Percentiles rank a stretch among this genome's conserved stretches.
Conservation (phyloP, 2,329 filamentous ascomycete genomes). For the Rasamsonia emersonii region DNA sequence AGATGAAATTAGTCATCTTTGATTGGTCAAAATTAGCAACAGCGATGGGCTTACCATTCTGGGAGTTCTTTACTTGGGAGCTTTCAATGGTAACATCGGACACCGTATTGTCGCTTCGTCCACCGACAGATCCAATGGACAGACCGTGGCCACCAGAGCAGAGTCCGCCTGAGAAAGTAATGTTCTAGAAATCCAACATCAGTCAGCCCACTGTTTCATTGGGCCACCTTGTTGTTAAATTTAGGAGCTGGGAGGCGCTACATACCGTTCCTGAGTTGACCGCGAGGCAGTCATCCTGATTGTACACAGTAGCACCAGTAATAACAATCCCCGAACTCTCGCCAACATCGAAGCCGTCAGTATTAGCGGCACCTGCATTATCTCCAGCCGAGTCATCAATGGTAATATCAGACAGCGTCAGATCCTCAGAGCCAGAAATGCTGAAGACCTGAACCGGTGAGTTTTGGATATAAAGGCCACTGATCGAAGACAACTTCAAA, state of each 20-base stretch:
- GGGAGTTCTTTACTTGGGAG: slow-evolving; percentile 39
- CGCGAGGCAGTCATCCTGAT: slow-evolving; percentile 56
- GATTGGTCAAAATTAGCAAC: not conserved
- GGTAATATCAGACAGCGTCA: slow-evolving; percentile 45
- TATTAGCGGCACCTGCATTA: slow-evolving; percentile 42
- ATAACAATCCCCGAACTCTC: slow-evolving; percentile 43
- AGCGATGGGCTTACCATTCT: slow-evolving; percentile 22
- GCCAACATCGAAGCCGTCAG: slow-evolving; percentile 52
- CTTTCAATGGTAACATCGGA: slow-evolving; percentile 43
- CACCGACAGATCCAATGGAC: slow-evolving; percentile 33
- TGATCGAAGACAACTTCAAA: slow-evolving; percentile 22
- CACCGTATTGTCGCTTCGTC: slow-evolving; percentile 45
- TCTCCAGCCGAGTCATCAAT: slow-evolving; percentile 53
- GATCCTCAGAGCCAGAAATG: slow-evolving; percentile 35
- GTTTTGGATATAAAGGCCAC: slow-evolving; percentile 22
- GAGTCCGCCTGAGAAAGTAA: slow-evolving; percentile 37
- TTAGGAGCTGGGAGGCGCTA: not conserved
- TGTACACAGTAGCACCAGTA: slow-evolving; percentile 45
- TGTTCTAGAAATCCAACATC: slow-evolving; percentile 27
- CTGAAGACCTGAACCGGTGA: slow-evolving; percentile 30
- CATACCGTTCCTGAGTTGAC: slow-evolving; percentile 42
- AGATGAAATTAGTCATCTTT: not conserved
- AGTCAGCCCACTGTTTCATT: no score
- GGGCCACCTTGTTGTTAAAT: no score
- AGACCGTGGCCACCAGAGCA: slow-evolving; percentile 33